Base-by-base conservation (phyloP, 2,329 filamentous ascomycete genomes). In the Beauveria rudraprayagi region DNA sequence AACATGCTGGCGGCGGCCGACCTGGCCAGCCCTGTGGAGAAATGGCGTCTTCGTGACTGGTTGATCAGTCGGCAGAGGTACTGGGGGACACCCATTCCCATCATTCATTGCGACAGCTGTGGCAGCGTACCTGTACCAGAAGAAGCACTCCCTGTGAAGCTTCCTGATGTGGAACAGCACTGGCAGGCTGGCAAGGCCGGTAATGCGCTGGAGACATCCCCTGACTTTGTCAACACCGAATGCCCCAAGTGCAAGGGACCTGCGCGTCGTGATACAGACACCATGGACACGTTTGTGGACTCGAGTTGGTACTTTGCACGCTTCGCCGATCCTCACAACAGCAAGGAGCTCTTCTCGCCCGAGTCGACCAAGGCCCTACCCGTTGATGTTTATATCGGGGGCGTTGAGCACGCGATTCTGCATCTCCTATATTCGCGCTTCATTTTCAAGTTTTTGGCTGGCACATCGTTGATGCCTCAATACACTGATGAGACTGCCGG, bases 211-310 rank as follows among this genome's bases (percentile, higher is more conserved):
- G 89, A 90, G 65, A 80, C 83, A 22, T 85, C 86, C 1, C 75
- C 85, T 14, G 84, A 88, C 8, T 96, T 91, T 86, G 79, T 91
- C 51, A 84, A 92, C 67, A 89, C 86, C 0, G 72, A 79, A 3
- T 96, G 92, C 69, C 92, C 92, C 5, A 83, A 83, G 66, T 96
- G 92, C 68, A 76, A 81, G 17, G 80, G 82, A 1, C 75, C 84
- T 26, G 92, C 90, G 7, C 88, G 85, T 70, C 83, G 92, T 65
- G 92, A 96, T 65, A 96, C 92, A 0, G 92, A 96, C 71, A 96
- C 92, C 3, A 96, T 96, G 92, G 92, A 96, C 72, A 96, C 92
- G 0, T 96, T 96, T 74, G 92, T 96, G 63, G 92, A 96, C 74
- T 96, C 91, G 1, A 95, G 91, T 59, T 96, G 92, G 92, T 96